These are phyloP conservation scores for Solanum hybrid DNA, from an alignment of 305 asterid genomes.

Conservation along the genomic window DNA sequence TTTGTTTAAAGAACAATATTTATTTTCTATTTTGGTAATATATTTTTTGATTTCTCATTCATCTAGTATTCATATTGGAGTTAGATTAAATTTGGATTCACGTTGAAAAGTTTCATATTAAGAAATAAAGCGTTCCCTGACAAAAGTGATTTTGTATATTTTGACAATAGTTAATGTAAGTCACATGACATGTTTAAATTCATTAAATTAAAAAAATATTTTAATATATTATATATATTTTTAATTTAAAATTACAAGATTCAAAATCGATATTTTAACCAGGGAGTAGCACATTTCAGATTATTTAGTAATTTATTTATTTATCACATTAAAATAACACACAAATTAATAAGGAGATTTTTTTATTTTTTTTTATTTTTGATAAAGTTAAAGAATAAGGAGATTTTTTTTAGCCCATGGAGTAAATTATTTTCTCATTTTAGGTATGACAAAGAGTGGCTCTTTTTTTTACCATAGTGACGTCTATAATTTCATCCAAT, in stretches of 20 bases:
- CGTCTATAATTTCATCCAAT: background rate
- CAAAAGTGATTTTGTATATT: fast-evolving
- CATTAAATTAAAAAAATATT: background rate
- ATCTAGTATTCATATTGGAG: fast-evolving
- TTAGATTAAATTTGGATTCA: fast-evolving
- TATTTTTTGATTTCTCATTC: too few relatives aligned
- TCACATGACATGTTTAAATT: background rate
- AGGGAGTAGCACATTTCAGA: background rate
- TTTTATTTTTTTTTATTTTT: too few relatives aligned
- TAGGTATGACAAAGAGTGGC: background rate
- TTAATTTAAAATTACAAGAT: too few relatives aligned
- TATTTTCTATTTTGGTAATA: background rate
- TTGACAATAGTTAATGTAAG: background rate
- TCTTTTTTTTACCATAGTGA: background rate
- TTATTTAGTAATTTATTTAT: too few relatives aligned
- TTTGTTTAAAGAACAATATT: background rate
- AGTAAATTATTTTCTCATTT: background rate
- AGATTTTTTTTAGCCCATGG: background rate
- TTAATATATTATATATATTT: too few relatives aligned
- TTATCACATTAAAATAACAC: background rate
- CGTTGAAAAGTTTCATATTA: background rate
- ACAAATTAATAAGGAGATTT: background rate
- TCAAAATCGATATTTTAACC: too few relatives aligned
- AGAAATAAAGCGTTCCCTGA: fast-evolving
- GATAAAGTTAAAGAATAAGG: too few relatives aligned